These are phyloP conservation scores for Euphorbia celastroides DNA, from an alignment of 441 rosid genomes.

Conservation along the genomic window DNA sequence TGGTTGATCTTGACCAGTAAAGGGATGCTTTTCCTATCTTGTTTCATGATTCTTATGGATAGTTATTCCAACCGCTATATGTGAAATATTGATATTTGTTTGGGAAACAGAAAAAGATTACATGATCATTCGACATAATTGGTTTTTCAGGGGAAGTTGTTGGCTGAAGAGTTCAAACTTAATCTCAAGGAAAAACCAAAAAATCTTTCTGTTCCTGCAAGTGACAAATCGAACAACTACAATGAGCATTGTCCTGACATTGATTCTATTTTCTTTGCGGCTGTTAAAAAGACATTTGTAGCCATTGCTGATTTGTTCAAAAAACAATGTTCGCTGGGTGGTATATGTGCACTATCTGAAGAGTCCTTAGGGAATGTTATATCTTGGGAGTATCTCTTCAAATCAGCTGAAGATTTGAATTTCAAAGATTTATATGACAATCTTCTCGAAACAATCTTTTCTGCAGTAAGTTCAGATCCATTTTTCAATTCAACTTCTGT, in stretches of 20 bases:
- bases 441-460: constrained; percentile 45
- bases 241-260: constrained; percentile 25
- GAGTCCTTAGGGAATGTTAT: constrained; percentile 44
- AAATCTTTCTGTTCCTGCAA: constrained; percentile 19
- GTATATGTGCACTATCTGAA: constrained; percentile 30
- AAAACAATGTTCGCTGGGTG: constrained; percentile 35
- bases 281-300: constrained; percentile 32
- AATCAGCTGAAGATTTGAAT: constrained; percentile 39
- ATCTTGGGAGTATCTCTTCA: constrained; percentile 60
- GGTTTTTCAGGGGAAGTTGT: constrained; percentile 51
- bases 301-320: constrained; percentile 40
- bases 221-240: constrained; percentile 11
- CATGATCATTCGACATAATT: neutral
- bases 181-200: constrained; percentile 20
- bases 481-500: neutral
- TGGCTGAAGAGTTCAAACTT: constrained; percentile 44
- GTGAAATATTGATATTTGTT: neutral
- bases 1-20: neutral
- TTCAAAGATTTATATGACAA: constrained; percentile 42
- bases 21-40: neutral
- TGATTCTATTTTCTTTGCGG: constrained; percentile 36
- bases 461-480: constrained; percentile 46
- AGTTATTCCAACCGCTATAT: neutral
- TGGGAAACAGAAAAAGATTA: neutral
- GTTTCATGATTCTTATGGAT: neutral